A percentile compares a stretch with the other conserved stretches of the same genome.
Conservation (phyloP, 2,329 filamentous ascomycete species). For the Talaromyces sp. region DNA sequence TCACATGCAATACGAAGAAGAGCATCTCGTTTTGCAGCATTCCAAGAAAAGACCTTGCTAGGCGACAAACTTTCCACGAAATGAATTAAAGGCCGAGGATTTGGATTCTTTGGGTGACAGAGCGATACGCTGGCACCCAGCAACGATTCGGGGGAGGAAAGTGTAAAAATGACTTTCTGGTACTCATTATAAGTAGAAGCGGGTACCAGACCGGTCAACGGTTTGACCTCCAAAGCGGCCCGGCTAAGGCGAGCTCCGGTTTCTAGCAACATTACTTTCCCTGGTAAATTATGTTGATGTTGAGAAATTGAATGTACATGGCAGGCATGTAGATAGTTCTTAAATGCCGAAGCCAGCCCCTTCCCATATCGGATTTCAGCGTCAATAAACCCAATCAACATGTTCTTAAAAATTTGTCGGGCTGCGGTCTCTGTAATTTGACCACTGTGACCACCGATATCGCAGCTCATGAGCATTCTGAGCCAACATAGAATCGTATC, state of each 20-base stretch:
- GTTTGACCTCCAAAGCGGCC: constrained; percentile 27
- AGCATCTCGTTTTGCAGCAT: constrained; percentile 26
- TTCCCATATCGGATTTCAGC: constrained; percentile 39
- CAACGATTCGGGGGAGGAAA: constrained; percentile 27
- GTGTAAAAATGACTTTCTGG: constrained; percentile 22
- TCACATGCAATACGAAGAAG: constrained; percentile 40
- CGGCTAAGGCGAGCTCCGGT: constrained; percentile 30
- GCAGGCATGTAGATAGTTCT: constrained; percentile 32
- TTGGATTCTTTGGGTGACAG: constrained; percentile 43
- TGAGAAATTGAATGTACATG: constrained; percentile 22
- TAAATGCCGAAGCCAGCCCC: constrained; percentile 36
- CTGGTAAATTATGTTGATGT: constrained; percentile 10
- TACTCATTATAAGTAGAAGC: constrained; percentile 38
- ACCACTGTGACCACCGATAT: constrained; percentile 31
- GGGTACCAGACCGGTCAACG: constrained; percentile 29
- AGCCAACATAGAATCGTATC: constrained; percentile 40
- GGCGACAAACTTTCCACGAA: constrained; percentile 29
- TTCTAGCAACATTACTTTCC: constrained; percentile 26
- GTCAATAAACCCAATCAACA: constrained; percentile 36
- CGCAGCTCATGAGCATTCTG: constrained; percentile 29
- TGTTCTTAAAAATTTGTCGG: constrained; percentile 24
- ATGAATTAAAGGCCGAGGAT: constrained; percentile 33
- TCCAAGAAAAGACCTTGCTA: constrained; percentile 21
- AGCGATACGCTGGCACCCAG: constrained; percentile 35
- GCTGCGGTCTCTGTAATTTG: constrained; percentile 25